Conservation (phyloP, 306 rosid species). For the Calophaca sinica region DNA sequence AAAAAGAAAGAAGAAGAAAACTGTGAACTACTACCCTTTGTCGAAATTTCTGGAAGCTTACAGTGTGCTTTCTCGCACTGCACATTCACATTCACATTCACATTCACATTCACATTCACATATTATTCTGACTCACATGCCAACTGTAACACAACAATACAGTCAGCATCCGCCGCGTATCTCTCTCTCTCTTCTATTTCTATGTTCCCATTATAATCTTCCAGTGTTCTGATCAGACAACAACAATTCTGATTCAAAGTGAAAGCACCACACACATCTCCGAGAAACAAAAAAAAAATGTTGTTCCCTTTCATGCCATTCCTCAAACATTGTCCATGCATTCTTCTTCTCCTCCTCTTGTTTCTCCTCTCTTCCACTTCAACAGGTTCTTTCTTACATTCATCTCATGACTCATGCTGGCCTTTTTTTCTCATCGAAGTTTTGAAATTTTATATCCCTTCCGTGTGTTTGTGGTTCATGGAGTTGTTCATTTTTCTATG, state of each 20-base stretch:
- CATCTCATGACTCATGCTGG: not conserved
- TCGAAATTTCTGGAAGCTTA: slow-evolving; percentile 29
- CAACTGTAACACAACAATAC: slow-evolving; percentile 37
- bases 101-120: too few relatives aligned
- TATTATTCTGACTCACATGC: not conserved
- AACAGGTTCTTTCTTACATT: slow-evolving; percentile 57
- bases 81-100: not conserved
- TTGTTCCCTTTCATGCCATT: slow-evolving; percentile 28
- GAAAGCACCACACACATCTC: not conserved
- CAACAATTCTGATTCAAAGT: not conserved
- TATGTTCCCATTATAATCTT: not conserved
- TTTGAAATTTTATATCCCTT: slow-evolving; percentile 24
- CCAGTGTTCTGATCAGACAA: slow-evolving; percentile 13
- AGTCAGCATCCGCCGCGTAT: slow-evolving; percentile 46
- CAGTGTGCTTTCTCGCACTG: not conserved
- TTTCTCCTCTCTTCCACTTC: slow-evolving; percentile 52
- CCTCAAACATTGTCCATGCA: slow-evolving; percentile 46
- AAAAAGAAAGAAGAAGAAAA: not conserved
- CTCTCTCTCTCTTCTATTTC: not conserved
- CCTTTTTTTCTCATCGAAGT: slow-evolving; percentile 9
- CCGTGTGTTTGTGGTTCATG: slow-evolving; percentile 26
- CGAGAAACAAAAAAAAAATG: slow-evolving; percentile 39
- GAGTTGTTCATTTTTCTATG: slow-evolving; percentile 26
- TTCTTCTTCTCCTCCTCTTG: slow-evolving; percentile 44
- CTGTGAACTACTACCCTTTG: not conserved